A percentile compares a stretch with the other conserved stretches of the same genome.
phyloP scores from a whole-genome alignment of 2,329 filamentous ascomycete genomes.

The Aspergillus ruber region DNA sequence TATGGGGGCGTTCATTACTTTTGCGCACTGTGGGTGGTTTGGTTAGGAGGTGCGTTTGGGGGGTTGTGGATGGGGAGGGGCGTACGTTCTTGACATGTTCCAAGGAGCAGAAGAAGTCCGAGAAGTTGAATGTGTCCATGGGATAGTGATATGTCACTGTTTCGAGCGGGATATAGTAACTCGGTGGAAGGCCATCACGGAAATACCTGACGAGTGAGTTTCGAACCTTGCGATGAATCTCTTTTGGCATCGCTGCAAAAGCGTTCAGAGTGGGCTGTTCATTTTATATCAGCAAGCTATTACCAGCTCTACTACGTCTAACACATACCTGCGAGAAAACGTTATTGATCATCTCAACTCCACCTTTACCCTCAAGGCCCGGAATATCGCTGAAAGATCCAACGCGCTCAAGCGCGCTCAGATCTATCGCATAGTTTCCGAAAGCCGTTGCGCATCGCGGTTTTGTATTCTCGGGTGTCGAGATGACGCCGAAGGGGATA shows the following conservation, averaged over 20 bases:
- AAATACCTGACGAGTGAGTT: not conserved
- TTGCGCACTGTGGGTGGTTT: constrained; percentile 5
- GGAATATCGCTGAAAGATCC: constrained; percentile 6
- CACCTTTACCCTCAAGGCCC: constrained; percentile 1
- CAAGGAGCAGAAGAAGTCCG: constrained; percentile 13
- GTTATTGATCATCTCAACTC: not conserved
- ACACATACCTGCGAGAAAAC: not conserved
- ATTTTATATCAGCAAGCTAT: not conserved
- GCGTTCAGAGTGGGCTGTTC: not conserved
- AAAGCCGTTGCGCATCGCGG: constrained; percentile 9
- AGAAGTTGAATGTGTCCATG: constrained; percentile 12
- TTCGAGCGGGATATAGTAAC: constrained; percentile 2
- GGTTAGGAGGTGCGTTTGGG: not conserved
- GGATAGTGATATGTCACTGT: constrained; percentile 9
- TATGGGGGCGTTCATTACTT: not conserved
- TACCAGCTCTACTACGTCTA: not conserved
- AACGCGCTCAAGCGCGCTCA: constrained; percentile 7
- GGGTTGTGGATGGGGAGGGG: no score
- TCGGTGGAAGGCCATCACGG: not conserved
- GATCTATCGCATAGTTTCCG: constrained; percentile 7
- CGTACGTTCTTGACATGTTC: constrained; percentile 12
- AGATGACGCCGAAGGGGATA: constrained; percentile 12
- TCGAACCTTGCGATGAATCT: not conserved
- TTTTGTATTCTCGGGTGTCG: constrained; percentile 3
- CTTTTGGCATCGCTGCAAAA: not conserved